Conservation (phyloP, 2,329 filamentous ascomycete genomes). For the Plenodomus biglobosus region DNA sequence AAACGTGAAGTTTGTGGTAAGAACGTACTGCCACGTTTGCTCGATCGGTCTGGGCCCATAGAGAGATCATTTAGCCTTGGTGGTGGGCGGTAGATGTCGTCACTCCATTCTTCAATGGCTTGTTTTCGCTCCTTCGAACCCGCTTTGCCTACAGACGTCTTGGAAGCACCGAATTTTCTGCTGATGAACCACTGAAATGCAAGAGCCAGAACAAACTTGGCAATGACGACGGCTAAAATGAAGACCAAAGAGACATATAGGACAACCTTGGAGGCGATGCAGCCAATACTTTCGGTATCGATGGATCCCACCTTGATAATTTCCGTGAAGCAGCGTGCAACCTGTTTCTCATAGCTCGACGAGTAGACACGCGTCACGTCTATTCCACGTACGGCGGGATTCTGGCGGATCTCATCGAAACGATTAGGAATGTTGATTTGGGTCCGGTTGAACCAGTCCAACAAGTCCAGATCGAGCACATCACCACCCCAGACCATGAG, state of each 20-base stretch:
- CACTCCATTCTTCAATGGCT: constrained; percentile 97
- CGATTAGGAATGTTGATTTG: constrained; percentile 74
- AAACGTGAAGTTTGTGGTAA: constrained; percentile 93
- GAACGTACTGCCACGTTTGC: constrained; percentile 81
- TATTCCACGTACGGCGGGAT: constrained; percentile 71
- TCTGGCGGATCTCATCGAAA: constrained; percentile 78
- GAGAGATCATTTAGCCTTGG: constrained; percentile 76
- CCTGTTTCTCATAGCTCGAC: constrained; percentile 71
- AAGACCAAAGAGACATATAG: constrained; percentile 90
- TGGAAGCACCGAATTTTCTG: constrained; percentile 78
- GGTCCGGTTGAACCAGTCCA: constrained; percentile 84
- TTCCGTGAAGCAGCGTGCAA: constrained; percentile 85
- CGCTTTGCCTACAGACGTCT: constrained; percentile 74
- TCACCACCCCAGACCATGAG: constrained; percentile 92
- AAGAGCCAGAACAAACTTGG: constrained; percentile 85
- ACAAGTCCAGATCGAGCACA: constrained; percentile 84
- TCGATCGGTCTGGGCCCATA: constrained; percentile 65
- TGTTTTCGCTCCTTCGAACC: constrained; percentile 81
- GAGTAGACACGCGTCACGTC: constrained; percentile 91
- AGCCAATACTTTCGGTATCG: constrained; percentile 93
- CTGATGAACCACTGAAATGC: constrained; percentile 97
- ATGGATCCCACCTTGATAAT: constrained; percentile 95
- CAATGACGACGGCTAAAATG: constrained; percentile 83
- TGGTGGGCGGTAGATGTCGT: constrained; percentile 94
- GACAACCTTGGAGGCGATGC: constrained; percentile 95